Conservation (phyloP, 306 rosid genomes). For the Rosa chinensis region DNA sequence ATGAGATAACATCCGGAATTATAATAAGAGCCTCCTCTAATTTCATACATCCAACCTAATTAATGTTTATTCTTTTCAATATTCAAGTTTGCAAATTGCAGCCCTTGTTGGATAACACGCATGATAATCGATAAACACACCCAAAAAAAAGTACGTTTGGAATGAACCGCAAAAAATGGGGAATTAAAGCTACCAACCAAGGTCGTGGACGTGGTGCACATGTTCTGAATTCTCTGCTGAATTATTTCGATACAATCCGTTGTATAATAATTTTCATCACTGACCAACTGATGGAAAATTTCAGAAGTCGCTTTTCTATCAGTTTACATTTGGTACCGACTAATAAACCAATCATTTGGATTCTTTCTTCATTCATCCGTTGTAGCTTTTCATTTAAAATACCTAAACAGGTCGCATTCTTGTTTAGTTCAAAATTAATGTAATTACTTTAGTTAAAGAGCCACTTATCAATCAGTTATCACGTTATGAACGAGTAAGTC, state of each 20-base stretch:
- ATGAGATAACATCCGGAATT: too few relatives aligned
- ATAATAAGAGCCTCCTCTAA: too few relatives aligned
- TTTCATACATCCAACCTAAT: too few relatives aligned
- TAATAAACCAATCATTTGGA: not conserved
- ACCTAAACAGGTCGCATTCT: not conserved
- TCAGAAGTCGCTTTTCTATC: not conserved
- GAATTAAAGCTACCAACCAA: not conserved
- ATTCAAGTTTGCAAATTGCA: too few relatives aligned
- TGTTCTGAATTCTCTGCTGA: not conserved
- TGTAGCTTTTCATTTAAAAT: not conserved
- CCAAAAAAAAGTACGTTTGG: not conserved
- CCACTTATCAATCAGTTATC: not conserved
- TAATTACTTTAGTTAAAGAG: not conserved
- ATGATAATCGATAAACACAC: not conserved
- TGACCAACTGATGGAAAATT: not conserved
- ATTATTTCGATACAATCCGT: not conserved
- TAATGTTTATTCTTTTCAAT: too few relatives aligned
- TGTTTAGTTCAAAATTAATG: not conserved
- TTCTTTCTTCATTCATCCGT: not conserved
- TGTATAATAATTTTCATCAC: not conserved
- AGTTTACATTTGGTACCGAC: not conserved
- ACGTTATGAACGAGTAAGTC: not conserved
- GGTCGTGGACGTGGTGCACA: not conserved
- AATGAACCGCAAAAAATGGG: not conserved
- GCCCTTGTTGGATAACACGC: not conserved